Evolutionary conservation across 2,329 filamentous ascomycete genomes (phyloP).

Genomic region (Trichoderma cornu-damae): DNA sequence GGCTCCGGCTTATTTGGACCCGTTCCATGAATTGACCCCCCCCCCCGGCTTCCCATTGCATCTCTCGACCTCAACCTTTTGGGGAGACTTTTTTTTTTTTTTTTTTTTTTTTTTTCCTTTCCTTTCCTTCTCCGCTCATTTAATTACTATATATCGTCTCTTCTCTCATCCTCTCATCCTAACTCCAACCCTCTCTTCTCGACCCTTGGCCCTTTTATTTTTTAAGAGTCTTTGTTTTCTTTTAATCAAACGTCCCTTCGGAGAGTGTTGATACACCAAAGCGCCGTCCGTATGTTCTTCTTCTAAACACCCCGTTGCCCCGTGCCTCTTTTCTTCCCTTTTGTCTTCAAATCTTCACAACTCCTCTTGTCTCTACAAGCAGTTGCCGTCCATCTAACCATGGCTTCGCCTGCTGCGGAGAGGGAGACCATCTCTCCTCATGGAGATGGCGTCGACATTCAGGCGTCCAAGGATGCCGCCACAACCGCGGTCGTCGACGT

Average conservation of each 20-base stretch:
- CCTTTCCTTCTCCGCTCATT: neutral
- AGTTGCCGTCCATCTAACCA: neutral
- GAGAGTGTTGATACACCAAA: neutral
- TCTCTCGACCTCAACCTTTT: conserved; percentile 5
- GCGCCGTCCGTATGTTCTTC: neutral
- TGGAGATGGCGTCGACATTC: neutral
- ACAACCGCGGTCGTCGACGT: neutral
- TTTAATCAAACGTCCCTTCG: neutral
- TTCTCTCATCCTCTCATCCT: no score
- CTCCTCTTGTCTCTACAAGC: neutral
- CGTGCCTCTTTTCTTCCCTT: neutral
- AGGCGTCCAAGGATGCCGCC: conserved; percentile 1
- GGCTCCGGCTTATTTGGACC: conserved; percentile 11
- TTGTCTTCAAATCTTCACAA: neutral
- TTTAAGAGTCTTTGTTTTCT: neutral
- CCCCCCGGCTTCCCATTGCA: conserved; percentile 6
- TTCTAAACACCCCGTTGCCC: neutral
- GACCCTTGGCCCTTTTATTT: neutral
- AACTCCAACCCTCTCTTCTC: neutral
- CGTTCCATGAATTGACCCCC: neutral
- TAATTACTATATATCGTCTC: conserved; percentile 4
- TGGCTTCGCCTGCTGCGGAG: conserved; percentile 1
- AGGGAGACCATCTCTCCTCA: conserved; percentile 2
- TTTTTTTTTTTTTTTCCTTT: neutral
- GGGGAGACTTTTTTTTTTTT: neutral